A percentile compares a stretch with the other conserved stretches of the same genome.
These are phyloP conservation scores for Yamadazyma pseudoaaseri DNA, from an alignment of 1,139 yeast species.

Conservation along the genomic window DNA sequence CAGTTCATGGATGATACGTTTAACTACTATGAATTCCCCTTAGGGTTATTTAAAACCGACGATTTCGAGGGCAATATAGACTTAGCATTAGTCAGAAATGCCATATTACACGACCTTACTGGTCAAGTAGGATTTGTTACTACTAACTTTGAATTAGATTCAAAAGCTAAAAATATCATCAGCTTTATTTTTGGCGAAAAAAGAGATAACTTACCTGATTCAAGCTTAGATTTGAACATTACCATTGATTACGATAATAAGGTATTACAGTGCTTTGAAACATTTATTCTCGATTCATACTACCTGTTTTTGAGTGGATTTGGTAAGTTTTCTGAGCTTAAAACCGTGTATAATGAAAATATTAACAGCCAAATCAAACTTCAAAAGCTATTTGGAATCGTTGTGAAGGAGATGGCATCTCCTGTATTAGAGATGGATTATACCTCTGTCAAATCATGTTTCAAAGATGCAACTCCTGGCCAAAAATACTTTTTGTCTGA, in stretches of 20 bases:
- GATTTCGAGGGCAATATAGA: slow-evolving; percentile 9
- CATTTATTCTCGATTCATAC: slow-evolving; percentile 13
- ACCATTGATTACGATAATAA: slow-evolving; percentile 9
- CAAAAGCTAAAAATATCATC: slow-evolving; percentile 17
- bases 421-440: slow-evolving; percentile 4
- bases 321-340: slow-evolving; percentile 6
- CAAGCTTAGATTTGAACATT: slow-evolving; percentile 1
- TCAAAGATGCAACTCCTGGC: not conserved
- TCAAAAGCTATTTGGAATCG: slow-evolving; percentile 4
- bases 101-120: slow-evolving; percentile 13
- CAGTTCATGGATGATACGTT: slow-evolving; percentile 19
- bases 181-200: slow-evolving; percentile 14
- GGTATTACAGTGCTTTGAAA: slow-evolving; percentile 20
- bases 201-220: slow-evolving; percentile 8
- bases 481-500: slow-evolving; percentile 1
- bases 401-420: slow-evolving; percentile 3
- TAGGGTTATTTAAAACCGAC: slow-evolving; percentile 19
- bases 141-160: slow-evolving; percentile 20
- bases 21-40: slow-evolving; percentile 19
- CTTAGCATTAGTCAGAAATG: slow-evolving; percentile 13
- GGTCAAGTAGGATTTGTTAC: slow-evolving; percentile 19
- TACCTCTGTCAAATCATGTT: not conserved
- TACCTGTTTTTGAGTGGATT: slow-evolving; percentile 14
- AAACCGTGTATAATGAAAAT: slow-evolving; percentile 3
- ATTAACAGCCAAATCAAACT: slow-evolving; percentile 5